phyloP scores from a whole-genome alignment of 2,329 filamentous ascomycete genomes.

The Microascus cirrosus region DNA sequence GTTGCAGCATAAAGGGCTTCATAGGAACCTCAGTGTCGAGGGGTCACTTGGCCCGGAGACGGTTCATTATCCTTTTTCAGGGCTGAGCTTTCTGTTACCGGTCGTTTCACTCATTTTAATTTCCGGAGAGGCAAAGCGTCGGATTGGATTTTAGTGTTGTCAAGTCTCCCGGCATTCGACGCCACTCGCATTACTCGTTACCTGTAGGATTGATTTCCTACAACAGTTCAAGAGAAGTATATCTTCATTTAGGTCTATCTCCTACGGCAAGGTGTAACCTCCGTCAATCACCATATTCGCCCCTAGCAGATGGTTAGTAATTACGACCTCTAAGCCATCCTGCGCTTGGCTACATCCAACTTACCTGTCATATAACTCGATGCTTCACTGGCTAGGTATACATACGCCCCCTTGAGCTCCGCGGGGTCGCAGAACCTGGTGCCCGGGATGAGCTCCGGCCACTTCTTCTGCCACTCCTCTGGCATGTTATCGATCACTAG shows the following conservation, averaged over 20 bases:
- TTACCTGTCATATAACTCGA: slow-evolving; percentile 67
- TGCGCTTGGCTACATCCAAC: neutral
- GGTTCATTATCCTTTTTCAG: no score
- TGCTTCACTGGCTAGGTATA: slow-evolving; percentile 76
- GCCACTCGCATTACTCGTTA: neutral
- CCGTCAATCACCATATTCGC: neutral
- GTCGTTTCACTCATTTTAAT: no score
- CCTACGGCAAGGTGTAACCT: neutral
- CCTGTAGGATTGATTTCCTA: neutral
- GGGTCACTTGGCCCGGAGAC: no score
- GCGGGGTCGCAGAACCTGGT: neutral
- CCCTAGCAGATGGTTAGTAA: neutral
- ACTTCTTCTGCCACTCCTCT: neutral
- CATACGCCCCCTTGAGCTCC: slow-evolving; percentile 72
- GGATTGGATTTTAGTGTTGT: no score
- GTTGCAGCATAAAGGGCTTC: no score
- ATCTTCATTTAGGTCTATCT: neutral
- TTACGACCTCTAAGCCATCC: neutral
- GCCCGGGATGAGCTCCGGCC: neutral
- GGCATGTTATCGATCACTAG: neutral
- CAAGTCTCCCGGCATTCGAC: no score
- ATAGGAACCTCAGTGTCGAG: no score
- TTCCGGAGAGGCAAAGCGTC: no score
- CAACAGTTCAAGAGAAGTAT: neutral
- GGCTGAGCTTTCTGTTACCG: no score